Evolutionary conservation across 1,284 basidiomycete species (phyloP).

Genomic region (Sporisorium sorghi): DNA sequence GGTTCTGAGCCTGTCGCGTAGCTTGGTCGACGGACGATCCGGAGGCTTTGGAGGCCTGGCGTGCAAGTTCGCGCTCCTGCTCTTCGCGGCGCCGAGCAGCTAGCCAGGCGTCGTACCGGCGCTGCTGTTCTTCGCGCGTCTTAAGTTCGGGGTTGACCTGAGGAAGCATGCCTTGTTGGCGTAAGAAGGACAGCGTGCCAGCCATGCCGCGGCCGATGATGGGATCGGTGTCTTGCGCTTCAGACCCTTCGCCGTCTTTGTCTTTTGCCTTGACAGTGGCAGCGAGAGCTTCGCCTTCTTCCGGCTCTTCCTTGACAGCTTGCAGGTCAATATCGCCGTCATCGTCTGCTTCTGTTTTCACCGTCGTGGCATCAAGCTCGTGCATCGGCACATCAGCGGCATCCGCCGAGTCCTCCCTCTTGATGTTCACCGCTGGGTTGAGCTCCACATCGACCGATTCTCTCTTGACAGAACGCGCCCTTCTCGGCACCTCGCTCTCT

Average conservation of each 20-base stretch:
- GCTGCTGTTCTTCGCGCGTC: conserved; percentile 85
- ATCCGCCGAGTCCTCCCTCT: conserved; percentile 69
- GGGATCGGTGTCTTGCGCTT: conserved; percentile 35
- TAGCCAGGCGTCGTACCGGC: conserved; percentile 89
- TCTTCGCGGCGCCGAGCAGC: conserved; percentile 82
- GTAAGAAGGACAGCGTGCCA: conserved; percentile 85
- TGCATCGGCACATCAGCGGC: conserved; percentile 53
- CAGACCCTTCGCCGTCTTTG: not conserved
- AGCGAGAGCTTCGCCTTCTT: conserved; percentile 29
- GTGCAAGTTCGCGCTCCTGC: conserved; percentile 83
- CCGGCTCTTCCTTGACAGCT: conserved; percentile 74
- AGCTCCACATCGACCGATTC: conserved; percentile 60
- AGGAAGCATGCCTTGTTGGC: conserved; percentile 89
- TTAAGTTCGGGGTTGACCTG: conserved; percentile 76
- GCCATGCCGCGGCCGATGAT: conserved; percentile 76
- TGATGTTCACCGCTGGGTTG: conserved; percentile 70
- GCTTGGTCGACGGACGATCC: conserved; percentile 81
- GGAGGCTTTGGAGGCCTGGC: conserved; percentile 70
- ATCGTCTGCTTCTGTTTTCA: conserved; percentile 73
- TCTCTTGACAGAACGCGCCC: conserved; percentile 21
- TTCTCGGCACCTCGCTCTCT: conserved; percentile 71
- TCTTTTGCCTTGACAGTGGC: conserved; percentile 1
- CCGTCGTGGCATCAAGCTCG: conserved; percentile 10
- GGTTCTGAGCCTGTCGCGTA: conserved; percentile 92
- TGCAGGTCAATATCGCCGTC: conserved; percentile 40